These are phyloP conservation scores for Boletus rex-veris DNA, from an alignment of 768 basidiomycete genomes.

Conservation along the genomic window DNA sequence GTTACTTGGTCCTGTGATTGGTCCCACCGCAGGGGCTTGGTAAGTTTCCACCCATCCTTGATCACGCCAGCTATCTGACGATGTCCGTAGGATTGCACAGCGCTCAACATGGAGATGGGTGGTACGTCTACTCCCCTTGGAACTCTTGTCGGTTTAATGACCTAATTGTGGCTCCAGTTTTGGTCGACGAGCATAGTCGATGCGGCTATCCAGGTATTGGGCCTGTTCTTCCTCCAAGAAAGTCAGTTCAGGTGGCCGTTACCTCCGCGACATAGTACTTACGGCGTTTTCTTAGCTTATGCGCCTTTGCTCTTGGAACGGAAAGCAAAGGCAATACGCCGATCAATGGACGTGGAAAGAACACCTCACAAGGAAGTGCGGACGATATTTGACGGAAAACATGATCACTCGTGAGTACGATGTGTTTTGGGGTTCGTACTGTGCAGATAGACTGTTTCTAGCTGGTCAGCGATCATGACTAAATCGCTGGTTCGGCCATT, in stretches of 20 bases:
- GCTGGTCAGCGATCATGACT: conserved; percentile 50
- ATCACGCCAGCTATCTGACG: not conserved
- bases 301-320: conserved; percentile 38
- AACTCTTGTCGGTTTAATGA: not conserved
- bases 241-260: conserved; percentile 38
- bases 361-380: conserved; percentile 35
- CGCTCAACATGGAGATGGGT: conserved; percentile 72
- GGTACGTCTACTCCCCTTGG: conserved; percentile 31
- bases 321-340: conserved; percentile 48
- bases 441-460: conserved; percentile 19
- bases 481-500: conserved; percentile 68
- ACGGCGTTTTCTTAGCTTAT: conserved; percentile 17
- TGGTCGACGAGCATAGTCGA: conserved; percentile 64
- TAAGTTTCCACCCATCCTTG: conserved; percentile 15
- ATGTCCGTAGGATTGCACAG: conserved; percentile 46
- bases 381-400: conserved; percentile 44
- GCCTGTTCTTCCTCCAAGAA: conserved; percentile 59
- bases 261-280: not conserved
- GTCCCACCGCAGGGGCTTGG: conserved; percentile 63
- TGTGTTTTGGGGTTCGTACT: not conserved
- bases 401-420: conserved; percentile 42
- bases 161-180: conserved; percentile 38
- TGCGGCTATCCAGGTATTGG: conserved; percentile 50
- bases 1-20: conserved; percentile 60
- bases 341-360: conserved; percentile 47